phyloP scores from a whole-genome alignment of 2,329 filamentous ascomycete genomes.

The Colletotrichum tropicale region DNA sequence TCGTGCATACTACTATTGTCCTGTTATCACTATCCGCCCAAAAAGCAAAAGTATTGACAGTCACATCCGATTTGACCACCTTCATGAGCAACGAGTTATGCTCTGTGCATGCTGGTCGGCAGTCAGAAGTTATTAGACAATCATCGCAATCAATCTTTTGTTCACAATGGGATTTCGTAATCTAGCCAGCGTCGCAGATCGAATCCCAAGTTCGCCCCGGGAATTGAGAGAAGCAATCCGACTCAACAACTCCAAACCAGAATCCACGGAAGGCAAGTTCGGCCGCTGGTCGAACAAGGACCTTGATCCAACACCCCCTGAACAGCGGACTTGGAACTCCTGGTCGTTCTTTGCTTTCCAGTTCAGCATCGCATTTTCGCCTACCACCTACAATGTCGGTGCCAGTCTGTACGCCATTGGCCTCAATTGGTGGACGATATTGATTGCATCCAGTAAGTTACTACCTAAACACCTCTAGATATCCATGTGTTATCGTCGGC shows the following conservation, averaged over 20 bases:
- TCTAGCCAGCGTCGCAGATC: not conserved
- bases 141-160: not conserved
- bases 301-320: not conserved
- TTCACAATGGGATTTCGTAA: not conserved
- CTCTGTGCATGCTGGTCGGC: not conserved
- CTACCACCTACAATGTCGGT: constrained; percentile 3
- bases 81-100: not conserved
- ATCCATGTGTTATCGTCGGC: not conserved
- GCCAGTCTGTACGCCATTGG: constrained; percentile 3
- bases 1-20: not conserved
- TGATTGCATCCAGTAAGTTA: not conserved
- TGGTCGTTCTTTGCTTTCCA: not conserved
- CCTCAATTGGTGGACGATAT: not conserved
- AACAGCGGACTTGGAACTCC: not conserved
- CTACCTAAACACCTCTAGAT: not conserved
- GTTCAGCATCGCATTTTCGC: not conserved
- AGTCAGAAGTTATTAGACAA: not conserved
- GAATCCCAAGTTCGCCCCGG: not conserved
- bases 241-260: not conserved
- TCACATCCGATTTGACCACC: not conserved
- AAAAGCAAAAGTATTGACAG: rapidly evolving
- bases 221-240: not conserved
- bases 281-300: not conserved
- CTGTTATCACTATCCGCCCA: not conserved
- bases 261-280: not conserved